Conservation (phyloP, 805 yeast genomes). For the Priceomyces carsonii region DNA sequence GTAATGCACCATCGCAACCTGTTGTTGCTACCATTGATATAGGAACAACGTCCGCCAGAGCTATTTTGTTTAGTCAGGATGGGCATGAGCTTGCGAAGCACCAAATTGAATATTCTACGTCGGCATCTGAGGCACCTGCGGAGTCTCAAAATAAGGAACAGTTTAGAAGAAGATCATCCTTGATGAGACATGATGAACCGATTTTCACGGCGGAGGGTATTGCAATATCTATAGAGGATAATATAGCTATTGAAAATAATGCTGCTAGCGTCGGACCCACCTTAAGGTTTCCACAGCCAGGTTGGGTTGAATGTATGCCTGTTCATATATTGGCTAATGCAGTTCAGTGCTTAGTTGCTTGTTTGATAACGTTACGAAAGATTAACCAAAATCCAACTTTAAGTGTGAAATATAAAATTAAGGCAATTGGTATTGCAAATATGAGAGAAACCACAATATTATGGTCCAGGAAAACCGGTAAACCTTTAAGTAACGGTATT, state of each 20-base stretch:
- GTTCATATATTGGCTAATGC: conserved; percentile 78
- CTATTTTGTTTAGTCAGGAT: conserved; percentile 69
- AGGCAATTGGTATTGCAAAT: conserved; percentile 85
- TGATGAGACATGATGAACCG: conserved; percentile 50
- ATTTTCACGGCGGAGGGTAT: conserved; percentile 76
- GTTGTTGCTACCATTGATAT: conserved; percentile 76
- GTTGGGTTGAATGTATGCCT: conserved; percentile 96
- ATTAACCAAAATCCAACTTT: conserved; percentile 54
- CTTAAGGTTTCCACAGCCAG: conserved; percentile 75
- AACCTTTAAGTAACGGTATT: conserved; percentile 82
- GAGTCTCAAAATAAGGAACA: conserved; percentile 43
- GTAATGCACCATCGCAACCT: conserved; percentile 41
- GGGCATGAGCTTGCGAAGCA: conserved; percentile 84
- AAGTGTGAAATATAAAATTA: conserved; percentile 59
- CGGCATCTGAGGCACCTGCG: conserved; percentile 57
- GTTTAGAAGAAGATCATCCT: conserved; percentile 45
- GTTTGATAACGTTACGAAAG: conserved; percentile 56
- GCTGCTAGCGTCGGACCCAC: conserved; percentile 61
- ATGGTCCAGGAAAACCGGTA: conserved; percentile 84
- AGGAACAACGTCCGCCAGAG: conserved; percentile 92
- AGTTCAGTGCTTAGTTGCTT: conserved; percentile 72
- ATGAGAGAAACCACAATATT: conserved; percentile 94
- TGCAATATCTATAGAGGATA: conserved; percentile 58
- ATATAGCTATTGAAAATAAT: conserved; percentile 63
- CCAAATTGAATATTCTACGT: conserved; percentile 84